Conservation (phyloP, 257 asterid species). For the Catharanthus roseus region DNA sequence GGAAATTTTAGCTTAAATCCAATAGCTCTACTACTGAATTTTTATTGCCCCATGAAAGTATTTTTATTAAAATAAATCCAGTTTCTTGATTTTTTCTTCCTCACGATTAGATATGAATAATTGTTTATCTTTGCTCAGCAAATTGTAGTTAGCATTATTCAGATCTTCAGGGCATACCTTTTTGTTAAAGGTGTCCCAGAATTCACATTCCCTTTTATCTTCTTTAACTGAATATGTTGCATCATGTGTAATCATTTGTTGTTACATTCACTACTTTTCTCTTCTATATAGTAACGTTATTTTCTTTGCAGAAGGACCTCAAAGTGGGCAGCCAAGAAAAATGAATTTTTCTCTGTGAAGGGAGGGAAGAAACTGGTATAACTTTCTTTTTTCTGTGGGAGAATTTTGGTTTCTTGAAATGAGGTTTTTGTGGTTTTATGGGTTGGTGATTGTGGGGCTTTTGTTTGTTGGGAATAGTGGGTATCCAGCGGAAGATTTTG, state of each 20-base stretch:
- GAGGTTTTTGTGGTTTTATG: constrained; percentile 41
- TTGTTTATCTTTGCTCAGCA: neutral
- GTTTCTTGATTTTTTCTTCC: constrained; percentile 9
- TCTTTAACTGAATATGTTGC: constrained; percentile 15
- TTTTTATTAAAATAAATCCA: constrained; percentile 11
- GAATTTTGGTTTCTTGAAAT: constrained; percentile 21
- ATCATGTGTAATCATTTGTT: constrained; percentile 17
- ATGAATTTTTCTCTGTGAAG: neutral
- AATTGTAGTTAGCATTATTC: constrained; percentile 1
- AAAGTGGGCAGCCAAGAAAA: neutral
- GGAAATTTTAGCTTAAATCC: too few species aligned
- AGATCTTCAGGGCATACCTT: constrained; percentile 15
- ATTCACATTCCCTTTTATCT: constrained; percentile 53
- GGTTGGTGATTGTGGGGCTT: constrained; percentile 31
- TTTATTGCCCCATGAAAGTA: constrained; percentile 13
- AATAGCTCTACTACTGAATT: too few species aligned
- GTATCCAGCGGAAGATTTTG: constrained; percentile 70
- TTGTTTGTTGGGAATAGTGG: constrained; percentile 41
- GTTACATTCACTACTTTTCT: neutral
- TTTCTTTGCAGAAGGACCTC: neutral
- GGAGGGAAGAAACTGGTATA: neutral
- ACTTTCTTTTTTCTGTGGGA: neutral
- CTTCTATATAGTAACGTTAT: neutral
- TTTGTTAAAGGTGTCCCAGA: constrained; percentile 42
- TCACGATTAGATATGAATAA: neutral